These are phyloP conservation scores for Paraphoma sp. DNA, from an alignment of 2,329 filamentous ascomycete genomes.

Conservation along the genomic window DNA sequence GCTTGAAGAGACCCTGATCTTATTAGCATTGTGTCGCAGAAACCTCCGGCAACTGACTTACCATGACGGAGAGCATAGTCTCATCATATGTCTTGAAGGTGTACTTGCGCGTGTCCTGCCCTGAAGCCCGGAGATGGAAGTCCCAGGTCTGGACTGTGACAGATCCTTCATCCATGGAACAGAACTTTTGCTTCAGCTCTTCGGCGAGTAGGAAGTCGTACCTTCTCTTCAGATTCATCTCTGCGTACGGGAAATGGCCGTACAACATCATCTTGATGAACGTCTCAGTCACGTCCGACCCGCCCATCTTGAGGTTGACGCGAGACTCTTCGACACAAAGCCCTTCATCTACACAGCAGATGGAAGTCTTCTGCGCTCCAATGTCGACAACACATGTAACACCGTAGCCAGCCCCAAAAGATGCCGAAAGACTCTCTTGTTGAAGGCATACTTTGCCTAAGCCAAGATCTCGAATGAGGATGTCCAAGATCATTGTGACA, in stretches of 20 bases:
- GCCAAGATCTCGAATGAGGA: slow-evolving; percentile 86
- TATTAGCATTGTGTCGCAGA: slow-evolving; percentile 10
- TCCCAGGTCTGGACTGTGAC: slow-evolving; percentile 88
- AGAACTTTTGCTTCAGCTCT: slow-evolving; percentile 92
- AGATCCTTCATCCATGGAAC: slow-evolving; percentile 87
- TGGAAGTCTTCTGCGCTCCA: slow-evolving; percentile 95
- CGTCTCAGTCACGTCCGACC: slow-evolving; percentile 88
- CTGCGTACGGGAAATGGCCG: slow-evolving; percentile 92
- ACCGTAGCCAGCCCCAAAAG: slow-evolving; percentile 93
- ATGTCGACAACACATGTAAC: slow-evolving; percentile 95
- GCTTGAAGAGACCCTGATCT: slow-evolving; percentile 79
- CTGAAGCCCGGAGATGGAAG: slow-evolving; percentile 88
- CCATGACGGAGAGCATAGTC: slow-evolving; percentile 88
- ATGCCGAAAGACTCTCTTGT: slow-evolving; percentile 93
- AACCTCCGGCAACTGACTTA: slow-evolving; percentile 29
- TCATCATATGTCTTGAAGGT: slow-evolving; percentile 98
- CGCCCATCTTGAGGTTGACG: slow-evolving; percentile 93
- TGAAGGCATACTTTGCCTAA: slow-evolving; percentile 90
- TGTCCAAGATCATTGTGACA: slow-evolving; percentile 82
- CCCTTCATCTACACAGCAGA: slow-evolving; percentile 96
- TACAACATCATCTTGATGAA: slow-evolving; percentile 98
- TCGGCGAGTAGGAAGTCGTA: slow-evolving; percentile 95
- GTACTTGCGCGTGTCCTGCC: slow-evolving; percentile 90
- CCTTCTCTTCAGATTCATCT: slow-evolving; percentile 87
- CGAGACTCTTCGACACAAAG: slow-evolving; percentile 94